Percentiles rank a stretch among this genome's conserved stretches.
phyloP scores from a whole-genome alignment of 768 basidiomycete species.

The Russula compacta region DNA sequence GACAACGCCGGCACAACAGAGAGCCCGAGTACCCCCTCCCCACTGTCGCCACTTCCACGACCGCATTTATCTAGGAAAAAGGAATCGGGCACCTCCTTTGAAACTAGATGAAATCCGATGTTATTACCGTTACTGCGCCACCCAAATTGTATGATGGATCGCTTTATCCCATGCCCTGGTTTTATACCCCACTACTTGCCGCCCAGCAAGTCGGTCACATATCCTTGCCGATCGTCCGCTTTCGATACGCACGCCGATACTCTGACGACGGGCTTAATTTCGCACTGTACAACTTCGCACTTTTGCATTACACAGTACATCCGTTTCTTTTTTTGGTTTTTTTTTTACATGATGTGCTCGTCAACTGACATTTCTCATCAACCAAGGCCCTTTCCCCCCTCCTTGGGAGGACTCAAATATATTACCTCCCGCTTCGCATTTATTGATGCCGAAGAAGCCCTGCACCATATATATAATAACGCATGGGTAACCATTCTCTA shows the following conservation, averaged over 20 bases:
- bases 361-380: not conserved
- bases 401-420: too few species aligned
- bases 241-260: not conserved
- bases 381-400: too few species aligned
- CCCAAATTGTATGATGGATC: not conserved
- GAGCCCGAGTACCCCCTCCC: slow-evolving; percentile 1
- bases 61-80: not conserved
- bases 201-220: not conserved
- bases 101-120: not conserved
- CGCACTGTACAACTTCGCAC: not conserved
- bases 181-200: not conserved
- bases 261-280: not conserved
- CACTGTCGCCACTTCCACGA: slow-evolving; percentile 7
- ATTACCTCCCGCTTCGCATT: not conserved
- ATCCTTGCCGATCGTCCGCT: not conserved
- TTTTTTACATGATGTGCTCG: not conserved
- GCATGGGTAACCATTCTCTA: too few species aligned
- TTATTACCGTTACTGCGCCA: not conserved
- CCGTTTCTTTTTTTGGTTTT: not conserved
- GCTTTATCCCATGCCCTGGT: not conserved
- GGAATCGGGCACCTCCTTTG: slow-evolving; percentile 8
- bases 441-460: not conserved
- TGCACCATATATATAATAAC: too few species aligned
- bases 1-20: not conserved
- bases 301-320: not conserved